These are phyloP conservation scores for Backusella liffmaniae DNA, from an alignment of 192 early-diverging fungal species.

Conservation along the genomic window DNA sequence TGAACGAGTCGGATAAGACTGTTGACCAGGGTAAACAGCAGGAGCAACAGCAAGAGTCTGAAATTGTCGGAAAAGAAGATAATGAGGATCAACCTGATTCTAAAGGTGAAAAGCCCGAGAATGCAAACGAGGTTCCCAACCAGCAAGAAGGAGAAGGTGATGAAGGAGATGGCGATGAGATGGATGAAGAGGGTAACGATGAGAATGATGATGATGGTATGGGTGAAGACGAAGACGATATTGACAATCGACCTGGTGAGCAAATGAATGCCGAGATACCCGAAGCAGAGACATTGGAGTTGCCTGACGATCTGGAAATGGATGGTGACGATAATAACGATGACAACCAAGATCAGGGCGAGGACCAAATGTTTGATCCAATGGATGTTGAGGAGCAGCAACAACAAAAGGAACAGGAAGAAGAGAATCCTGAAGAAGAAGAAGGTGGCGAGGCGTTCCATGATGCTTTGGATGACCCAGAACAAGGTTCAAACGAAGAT, in stretches of 20 bases:
- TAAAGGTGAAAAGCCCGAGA: conserved; percentile 40
- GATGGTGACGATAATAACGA: conserved; percentile 60
- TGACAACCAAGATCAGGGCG: conserved; percentile 50
- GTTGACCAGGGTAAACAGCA: conserved; percentile 57
- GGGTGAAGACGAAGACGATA: conserved; percentile 43
- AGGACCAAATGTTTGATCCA: conserved; percentile 44
- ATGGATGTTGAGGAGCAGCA: conserved; percentile 53
- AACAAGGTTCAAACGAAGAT: conserved; percentile 41
- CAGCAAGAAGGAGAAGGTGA: conserved; percentile 45
- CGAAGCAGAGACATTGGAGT: conserved; percentile 72
- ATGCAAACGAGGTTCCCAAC: conserved; percentile 46
- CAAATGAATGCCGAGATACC: conserved; percentile 53
- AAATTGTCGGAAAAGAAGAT: conserved; percentile 65
- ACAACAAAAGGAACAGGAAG: conserved; percentile 36
- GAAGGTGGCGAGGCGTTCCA: conserved; percentile 41
- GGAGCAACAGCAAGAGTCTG: conserved; percentile 50
- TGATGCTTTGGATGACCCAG: conserved; percentile 41
- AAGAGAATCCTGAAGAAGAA: conserved; percentile 41
- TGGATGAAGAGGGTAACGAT: conserved; percentile 51
- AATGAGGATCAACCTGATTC: conserved; percentile 41
- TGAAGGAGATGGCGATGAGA: conserved; percentile 40
- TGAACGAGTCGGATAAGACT: conserved; percentile 69
- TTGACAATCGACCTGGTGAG: conserved; percentile 50
- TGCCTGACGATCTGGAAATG: conserved; percentile 78
- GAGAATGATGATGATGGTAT: conserved; percentile 45